These are phyloP conservation scores for Elaeis guineensis DNA, from an alignment of 176 grass and related monocot genomes.

Conservation along the genomic window DNA sequence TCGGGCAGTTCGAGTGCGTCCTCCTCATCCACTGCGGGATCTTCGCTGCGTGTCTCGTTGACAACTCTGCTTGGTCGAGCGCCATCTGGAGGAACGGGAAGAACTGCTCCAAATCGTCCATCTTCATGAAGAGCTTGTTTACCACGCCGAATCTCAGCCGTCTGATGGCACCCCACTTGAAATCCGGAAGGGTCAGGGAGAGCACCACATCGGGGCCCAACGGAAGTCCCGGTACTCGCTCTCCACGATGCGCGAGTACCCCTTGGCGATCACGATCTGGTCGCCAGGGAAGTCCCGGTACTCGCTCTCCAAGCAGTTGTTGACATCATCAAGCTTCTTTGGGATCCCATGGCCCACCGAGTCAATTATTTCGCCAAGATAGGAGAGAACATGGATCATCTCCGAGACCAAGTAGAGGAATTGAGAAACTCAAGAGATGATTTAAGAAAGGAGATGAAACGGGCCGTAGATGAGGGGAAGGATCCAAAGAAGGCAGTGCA, in stretches of 20 bases:
- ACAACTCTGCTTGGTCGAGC: conserved; percentile 3
- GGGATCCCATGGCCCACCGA: no score
- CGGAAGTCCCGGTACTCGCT: no score
- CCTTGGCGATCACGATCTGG: conserved; percentile 63
- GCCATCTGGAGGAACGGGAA: conserved; percentile 54
- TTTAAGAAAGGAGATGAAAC: no score
- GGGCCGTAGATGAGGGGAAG: no score
- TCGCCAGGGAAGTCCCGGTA: conserved; percentile 81
- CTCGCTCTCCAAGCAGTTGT: conserved; percentile 23
- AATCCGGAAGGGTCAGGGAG: conserved; percentile 55
- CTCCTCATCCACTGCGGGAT: conserved; percentile 73
- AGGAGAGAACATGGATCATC: no score
- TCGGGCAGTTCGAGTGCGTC: conserved; percentile 56
- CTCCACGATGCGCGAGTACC: conserved; percentile 60
- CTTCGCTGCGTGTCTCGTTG: conserved; percentile 19
- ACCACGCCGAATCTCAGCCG: conserved; percentile 71
- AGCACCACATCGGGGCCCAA: conserved; percentile 32
- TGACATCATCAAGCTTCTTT: no score
- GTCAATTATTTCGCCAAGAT: no score
- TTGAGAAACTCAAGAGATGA: no score
- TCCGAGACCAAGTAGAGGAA: no score
- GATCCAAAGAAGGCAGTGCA: no score
- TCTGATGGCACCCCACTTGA: conserved; percentile 53
- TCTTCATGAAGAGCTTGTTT: conserved; percentile 73
- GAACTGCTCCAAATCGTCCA: conserved; percentile 17